Evolutionary conservation across 1,284 basidiomycete genomes (phyloP), one percentile per base, ranked within the genome.

Genomic region (Wolfiporia cocos): DNA sequence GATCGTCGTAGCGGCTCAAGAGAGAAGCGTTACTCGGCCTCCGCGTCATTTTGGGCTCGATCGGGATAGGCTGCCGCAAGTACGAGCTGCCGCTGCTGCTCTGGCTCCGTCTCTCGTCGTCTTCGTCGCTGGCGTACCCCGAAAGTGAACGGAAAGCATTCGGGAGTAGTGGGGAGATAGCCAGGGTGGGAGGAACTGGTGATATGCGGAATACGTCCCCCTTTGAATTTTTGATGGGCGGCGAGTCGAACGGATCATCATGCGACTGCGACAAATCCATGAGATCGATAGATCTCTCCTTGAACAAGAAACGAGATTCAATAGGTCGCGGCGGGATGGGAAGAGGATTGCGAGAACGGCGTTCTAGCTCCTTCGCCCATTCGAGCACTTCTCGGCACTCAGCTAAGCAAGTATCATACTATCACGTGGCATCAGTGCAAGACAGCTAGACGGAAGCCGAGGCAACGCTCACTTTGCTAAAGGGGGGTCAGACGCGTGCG

Each of bases 401-500:
- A 12, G 43, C 53, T 4, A 57, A 49, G 6, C 50, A 57, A 20
- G 57, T 53, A 17, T 67, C 60, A 37, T 62, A 49, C 68, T 70
- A 30, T 37, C n/a, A n/a, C n/a, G n/a, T n/a, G n/a, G n/a, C n/a
- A n/a, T n/a, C n/a, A 36, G 18, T 26, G 19, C 31, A 39, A 30
- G 17, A 41, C 39, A 21, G 34, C 19, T 39, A 39, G 24, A 12
- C 17, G 21, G 28, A 37, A 12, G 15, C 17, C 11, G 26, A 5
- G 41, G 39, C 24, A 11, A 29, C 41, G 57, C 66, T 62, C 46
- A 69, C 67, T 69, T 68, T 67, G 42, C 67, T 69, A 51, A 12
- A 52, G 43, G 11, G 17, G n/a, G 36, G 32, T 49, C 38, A 49
- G 48, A 39, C 43, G 23, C 18, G 30, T 12, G 23, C 35, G 12